Evolutionary conservation across 176 grass and related monocot genomes (phyloP).

Genomic region (Stipa capillata): DNA sequence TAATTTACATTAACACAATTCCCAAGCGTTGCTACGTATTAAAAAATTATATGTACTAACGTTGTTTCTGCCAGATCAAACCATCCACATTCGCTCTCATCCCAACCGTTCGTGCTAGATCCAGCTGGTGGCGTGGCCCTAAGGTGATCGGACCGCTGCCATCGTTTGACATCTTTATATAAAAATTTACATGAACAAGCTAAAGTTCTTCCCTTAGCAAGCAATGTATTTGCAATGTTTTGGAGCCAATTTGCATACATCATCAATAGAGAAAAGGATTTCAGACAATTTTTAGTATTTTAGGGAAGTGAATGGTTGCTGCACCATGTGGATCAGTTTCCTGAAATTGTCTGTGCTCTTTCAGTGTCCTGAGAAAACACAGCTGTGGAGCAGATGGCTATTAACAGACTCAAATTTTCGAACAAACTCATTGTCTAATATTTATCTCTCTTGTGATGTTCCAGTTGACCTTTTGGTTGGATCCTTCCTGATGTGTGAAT

Average conservation of each 20-base stretch:
- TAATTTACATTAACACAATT: background rate
- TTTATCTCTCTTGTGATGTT: background rate
- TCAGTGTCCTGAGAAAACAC: background rate
- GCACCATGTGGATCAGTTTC: background rate
- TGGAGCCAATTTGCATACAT: background rate
- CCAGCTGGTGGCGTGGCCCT: too few relatives aligned
- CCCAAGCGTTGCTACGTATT: too few relatives aligned
- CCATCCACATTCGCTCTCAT: too few relatives aligned
- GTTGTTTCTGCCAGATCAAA: too few relatives aligned
- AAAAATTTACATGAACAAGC: background rate
- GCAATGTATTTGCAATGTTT: background rate
- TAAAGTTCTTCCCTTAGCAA: background rate
- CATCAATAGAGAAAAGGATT: background rate
- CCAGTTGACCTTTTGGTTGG: background rate
- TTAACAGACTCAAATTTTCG: background rate
- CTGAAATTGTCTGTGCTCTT: background rate
- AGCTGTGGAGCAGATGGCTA: background rate
- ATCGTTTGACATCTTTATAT: too few relatives aligned
- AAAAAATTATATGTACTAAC: too few relatives aligned
- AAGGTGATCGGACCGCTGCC: too few relatives aligned
- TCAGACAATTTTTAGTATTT: background rate
- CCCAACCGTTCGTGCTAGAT: too few relatives aligned
- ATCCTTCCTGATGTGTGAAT: background rate
- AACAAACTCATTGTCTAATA: background rate
- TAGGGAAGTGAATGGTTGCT: background rate